Evolutionary conservation across 75 land plant genomes (phyloP).

Genomic region (Pinus albicaulis): DNA sequence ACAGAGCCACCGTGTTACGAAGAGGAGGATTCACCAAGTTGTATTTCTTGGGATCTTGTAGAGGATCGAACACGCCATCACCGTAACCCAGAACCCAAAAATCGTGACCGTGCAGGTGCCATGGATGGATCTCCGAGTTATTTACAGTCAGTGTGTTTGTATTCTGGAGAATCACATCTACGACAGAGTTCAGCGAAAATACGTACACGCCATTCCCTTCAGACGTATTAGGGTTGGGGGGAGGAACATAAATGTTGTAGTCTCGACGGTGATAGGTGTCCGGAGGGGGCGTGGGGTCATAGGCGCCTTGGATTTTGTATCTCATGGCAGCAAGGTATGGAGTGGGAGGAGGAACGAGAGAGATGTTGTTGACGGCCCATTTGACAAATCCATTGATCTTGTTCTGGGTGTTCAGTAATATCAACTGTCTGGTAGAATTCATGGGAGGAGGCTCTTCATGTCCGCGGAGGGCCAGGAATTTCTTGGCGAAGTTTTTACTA

Average conservation of each 20-base stretch:
- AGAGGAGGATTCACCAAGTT: too few species aligned
- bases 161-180: slow-evolving; percentile 70
- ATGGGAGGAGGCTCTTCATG: too few species aligned
- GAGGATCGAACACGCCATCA: slow-evolving; percentile 9
- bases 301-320: not conserved
- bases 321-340: too few species aligned
- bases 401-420: slow-evolving; percentile 58
- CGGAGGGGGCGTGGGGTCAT: not conserved
- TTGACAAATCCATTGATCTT: slow-evolving; percentile 27
- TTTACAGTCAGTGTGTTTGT: slow-evolving; percentile 56
- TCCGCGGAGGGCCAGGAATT: slow-evolving; percentile 8
- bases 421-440: too few species aligned
- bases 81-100: slow-evolving; percentile 29
- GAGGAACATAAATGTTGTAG: slow-evolving; percentile 2
- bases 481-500: not conserved
- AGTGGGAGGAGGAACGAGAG: slow-evolving; percentile 28
- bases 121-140: slow-evolving; percentile 60
- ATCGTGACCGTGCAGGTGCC: too few species aligned
- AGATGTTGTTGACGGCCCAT: slow-evolving; percentile 78
- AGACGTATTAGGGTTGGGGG: not conserved
- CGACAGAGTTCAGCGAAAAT: not conserved
- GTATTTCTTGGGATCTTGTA: slow-evolving; percentile 26
- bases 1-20: slow-evolving; percentile 51
- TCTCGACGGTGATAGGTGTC: not conserved
- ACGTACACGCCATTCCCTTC: not conserved